phyloP scores from a whole-genome alignment of 768 basidiomycete genomes.

The Auriculariales sp. region DNA sequence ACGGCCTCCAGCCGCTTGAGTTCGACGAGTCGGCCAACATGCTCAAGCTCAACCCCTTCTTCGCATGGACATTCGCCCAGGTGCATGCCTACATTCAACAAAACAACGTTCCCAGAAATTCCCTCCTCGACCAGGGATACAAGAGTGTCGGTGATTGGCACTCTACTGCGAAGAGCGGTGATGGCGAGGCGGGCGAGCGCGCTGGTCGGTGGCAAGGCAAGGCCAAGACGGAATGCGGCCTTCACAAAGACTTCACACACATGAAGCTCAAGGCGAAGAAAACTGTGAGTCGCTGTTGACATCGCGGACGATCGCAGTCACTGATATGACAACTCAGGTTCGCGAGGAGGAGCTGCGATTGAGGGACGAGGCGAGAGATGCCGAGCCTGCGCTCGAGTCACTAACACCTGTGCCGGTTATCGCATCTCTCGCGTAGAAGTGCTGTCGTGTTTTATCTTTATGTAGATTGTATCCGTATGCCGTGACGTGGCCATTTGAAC shows the following conservation, averaged over 20 bases:
- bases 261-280: conserved; percentile 27
- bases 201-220: conserved; percentile 85
- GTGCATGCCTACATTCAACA: conserved; percentile 76
- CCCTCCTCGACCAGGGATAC: conserved; percentile 80
- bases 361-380: conserved; percentile 11
- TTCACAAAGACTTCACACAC: conserved; percentile 82
- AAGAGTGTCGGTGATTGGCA: conserved; percentile 97
- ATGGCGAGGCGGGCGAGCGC: conserved; percentile 61
- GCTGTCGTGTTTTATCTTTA: too few species aligned
- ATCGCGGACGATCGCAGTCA: not conserved
- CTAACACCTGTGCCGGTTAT: too few species aligned
- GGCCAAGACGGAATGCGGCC: conserved; percentile 87
- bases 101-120: conserved; percentile 78
- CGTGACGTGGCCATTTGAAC: too few species aligned
- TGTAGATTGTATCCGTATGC: too few species aligned
- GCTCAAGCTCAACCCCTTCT: conserved; percentile 89
- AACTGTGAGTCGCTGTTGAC: conserved; percentile 9
- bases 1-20: conserved; percentile 71
- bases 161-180: conserved; percentile 58
- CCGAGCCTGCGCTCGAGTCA: too few species aligned
- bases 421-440: too few species aligned
- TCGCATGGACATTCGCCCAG: conserved; percentile 69
- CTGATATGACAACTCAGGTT: conserved; percentile 3
- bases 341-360: conserved; percentile 15
- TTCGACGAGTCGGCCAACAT: conserved; percentile 82